Percentiles rank a stretch among this genome's conserved stretches.
These are phyloP conservation scores for Setaria viridis DNA, from an alignment of 202 grass and related monocot species.

Conservation along the genomic window DNA sequence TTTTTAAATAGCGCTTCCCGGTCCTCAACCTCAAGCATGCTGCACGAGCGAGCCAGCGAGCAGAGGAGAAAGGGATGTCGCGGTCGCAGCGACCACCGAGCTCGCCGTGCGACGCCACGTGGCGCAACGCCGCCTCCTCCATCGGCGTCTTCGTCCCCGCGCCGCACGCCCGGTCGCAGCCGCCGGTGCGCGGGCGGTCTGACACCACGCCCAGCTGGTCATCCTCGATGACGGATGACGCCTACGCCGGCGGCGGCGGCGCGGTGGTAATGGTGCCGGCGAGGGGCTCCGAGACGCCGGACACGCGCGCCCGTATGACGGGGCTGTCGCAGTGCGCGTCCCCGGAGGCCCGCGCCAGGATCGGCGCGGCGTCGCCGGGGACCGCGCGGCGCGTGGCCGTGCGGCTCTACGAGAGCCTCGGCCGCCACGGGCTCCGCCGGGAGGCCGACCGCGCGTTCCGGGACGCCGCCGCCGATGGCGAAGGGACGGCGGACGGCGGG, in stretches of 20 bases:
- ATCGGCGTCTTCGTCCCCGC: background rate
- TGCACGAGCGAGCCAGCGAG: background rate
- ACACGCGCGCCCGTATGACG: background rate
- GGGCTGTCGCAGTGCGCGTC: conserved; percentile 34
- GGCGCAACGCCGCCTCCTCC: background rate
- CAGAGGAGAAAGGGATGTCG: background rate
- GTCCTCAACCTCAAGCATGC: too few relatives aligned
- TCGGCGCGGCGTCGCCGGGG: conserved; percentile 15
- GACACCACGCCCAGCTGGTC: background rate
- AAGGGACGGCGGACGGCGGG: accelerated
- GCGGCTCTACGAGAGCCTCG: conserved; percentile 36
- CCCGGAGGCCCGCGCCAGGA: conserved; percentile 21
- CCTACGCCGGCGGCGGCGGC: background rate
- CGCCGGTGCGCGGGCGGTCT: background rate
- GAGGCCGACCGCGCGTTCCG: conserved; percentile 37
- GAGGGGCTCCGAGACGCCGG: conserved; percentile 16
- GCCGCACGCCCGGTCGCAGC: background rate
- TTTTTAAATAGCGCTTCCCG: background rate
- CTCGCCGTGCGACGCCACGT: conserved; percentile 33
- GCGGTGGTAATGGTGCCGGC: background rate
- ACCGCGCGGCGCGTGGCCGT: conserved; percentile 5
- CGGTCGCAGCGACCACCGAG: conserved; percentile 8
- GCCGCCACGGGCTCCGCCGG: conserved; percentile 15
- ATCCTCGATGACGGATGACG: too few relatives aligned
- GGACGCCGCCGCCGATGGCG: background rate